Evolutionary conservation across 345 rosid genomes (phyloP).

Genomic region (Corchorus olitorius): DNA sequence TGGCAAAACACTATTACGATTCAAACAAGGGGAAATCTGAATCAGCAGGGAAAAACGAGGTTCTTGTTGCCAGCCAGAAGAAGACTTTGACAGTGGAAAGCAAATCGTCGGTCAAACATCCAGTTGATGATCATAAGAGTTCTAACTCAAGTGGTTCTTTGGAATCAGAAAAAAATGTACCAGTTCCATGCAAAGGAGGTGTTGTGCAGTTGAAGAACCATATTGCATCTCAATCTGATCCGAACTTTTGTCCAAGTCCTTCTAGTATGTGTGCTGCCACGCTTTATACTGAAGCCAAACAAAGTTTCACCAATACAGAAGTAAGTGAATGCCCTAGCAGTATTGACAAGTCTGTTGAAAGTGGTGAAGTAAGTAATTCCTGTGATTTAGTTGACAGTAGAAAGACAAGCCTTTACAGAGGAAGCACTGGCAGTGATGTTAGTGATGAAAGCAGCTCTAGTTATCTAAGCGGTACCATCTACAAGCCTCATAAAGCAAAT

Average conservation of each 20-base stretch:
- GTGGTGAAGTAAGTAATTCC: constrained; percentile 43
- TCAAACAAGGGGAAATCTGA: constrained; percentile 34
- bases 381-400: constrained; percentile 54
- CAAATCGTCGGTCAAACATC: constrained; percentile 38
- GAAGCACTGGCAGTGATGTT: constrained; percentile 82
- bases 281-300: constrained; percentile 59
- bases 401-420: constrained; percentile 67
- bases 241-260: constrained; percentile 59
- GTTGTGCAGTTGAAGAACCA: constrained; percentile 35
- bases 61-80: constrained; percentile 26
- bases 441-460: constrained; percentile 95
- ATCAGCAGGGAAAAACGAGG: constrained; percentile 21
- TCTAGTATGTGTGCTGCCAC: constrained; percentile 64
- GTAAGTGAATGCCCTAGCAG: constrained; percentile 65
- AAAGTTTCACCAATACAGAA: constrained; percentile 76
- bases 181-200: constrained; percentile 36
- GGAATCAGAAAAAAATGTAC: constrained; percentile 42
- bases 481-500: constrained; percentile 89
- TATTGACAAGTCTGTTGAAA: constrained; percentile 42
- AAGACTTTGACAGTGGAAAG: constrained; percentile 31
- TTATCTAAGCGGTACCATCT: constrained; percentile 56
- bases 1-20: constrained; percentile 34
- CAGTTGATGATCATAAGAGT: constrained; percentile 36
- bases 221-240: constrained; percentile 35
- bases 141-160: constrained; percentile 40